Evolutionary conservation across 148 eudicot species (phyloP), one percentile per base, ranked within the genome.

Genomic region (Camellia lanceoleosa): DNA sequence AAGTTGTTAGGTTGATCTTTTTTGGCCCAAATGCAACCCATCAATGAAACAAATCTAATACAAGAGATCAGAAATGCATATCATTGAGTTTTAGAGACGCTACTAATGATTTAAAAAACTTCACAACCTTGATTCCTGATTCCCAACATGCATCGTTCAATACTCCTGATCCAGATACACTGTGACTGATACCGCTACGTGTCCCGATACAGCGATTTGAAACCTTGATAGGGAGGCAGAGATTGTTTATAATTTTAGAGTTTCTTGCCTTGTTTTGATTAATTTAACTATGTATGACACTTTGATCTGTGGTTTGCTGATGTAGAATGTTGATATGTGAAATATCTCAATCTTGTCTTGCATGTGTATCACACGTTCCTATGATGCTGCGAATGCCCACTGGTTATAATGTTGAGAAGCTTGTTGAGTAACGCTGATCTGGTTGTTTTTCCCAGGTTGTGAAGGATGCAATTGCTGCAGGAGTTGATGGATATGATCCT

Each of bases 401-500:
- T 55, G 1, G 65, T 38, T 62, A 18, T 66, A 52, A 20, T 70
- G 75, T 59, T 58, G 42, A 18, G 44, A 59, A 68, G 52, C 47
- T 81, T 75, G 47, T 80, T 66, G 30, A 13, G 55, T 72, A 8
- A 23, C 54, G 9, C 23, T 76, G 58, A 30, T 55, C 55, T 47
- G 80, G 56, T 49, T 68, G 11, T 15, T 30, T 62, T 62, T 74
- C 68, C 80, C 84, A 96, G 99, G 91, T 91, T 85, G 97, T 96
- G 63, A 89, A 83, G 82, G 97, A 90, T 63, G 98, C 94, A 52
- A 83, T 96, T 76, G 88, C 92, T 83, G 84, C 91, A n/a, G 99
- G 99, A 82, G 90, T 85, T 69, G 92, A 89, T 49, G 98, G 99
- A 54, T 96, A 91, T 90, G 93, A 94, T 84, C 83, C 91, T 38